Conservation (phyloP, 768 basidiomycete genomes). For the Kwoniella heveanensis region DNA sequence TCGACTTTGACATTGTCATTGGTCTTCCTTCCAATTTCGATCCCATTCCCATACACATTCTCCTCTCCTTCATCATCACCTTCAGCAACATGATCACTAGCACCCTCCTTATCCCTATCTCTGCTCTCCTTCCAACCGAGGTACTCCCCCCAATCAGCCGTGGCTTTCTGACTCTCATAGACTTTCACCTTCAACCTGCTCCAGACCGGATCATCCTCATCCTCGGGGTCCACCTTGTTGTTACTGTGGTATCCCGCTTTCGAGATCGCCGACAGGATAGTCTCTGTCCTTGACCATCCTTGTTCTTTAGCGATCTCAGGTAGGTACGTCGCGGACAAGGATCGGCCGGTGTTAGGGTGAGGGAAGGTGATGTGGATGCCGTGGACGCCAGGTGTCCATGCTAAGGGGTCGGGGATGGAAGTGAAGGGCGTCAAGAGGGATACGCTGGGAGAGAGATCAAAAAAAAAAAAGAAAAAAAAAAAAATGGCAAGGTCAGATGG, state of each 20-base stretch:
- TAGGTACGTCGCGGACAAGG: constrained; percentile 84
- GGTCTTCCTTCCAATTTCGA: no score
- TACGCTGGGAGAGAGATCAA: constrained; percentile 61
- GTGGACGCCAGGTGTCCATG: constrained; percentile 90
- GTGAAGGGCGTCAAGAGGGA: constrained; percentile 94
- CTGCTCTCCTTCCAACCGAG: constrained; percentile 30
- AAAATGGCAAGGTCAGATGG: no score
- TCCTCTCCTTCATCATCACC: no score
- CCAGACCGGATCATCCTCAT: constrained; percentile 37
- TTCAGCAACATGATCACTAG: neutral
- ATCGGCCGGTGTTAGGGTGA: constrained; percentile 56
- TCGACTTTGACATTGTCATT: no score
- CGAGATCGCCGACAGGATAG: constrained; percentile 84
- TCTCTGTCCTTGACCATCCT: constrained; percentile 88
- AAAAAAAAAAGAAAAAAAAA: no score
- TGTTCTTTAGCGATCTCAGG: constrained; percentile 91
- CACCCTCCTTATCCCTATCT: no score
- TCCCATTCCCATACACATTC: no score
- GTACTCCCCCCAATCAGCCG: constrained; percentile 39
- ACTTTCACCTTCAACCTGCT: constrained; percentile 41
- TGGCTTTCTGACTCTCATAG: constrained; percentile 52
- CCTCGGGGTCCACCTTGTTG: constrained; percentile 40
- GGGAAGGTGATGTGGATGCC: constrained; percentile 88
- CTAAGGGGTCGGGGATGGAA: constrained; percentile 76
- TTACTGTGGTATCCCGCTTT: constrained; percentile 73